Conservation (phyloP, 1,139 yeast species). For the Meyerozyma carpophila region DNA sequence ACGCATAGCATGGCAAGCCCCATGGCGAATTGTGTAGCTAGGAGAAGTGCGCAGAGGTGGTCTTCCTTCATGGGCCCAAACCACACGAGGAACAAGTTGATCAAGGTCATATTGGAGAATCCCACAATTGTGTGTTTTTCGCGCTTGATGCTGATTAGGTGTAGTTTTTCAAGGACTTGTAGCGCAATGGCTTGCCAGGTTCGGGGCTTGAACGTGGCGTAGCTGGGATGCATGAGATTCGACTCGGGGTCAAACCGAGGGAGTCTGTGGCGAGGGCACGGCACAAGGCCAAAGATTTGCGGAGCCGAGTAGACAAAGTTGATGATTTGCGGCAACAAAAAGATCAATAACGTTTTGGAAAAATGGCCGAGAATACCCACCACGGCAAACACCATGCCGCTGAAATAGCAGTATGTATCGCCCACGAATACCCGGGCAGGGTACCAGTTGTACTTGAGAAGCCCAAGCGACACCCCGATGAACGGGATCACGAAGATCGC, state of each 20-base stretch:
- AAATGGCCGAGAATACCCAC: constrained; percentile 96
- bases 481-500: constrained; percentile 79
- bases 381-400: constrained; percentile 98
- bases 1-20: constrained; percentile 65
- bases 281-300: constrained; percentile 77
- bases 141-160: constrained; percentile 46
- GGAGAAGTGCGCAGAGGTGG: constrained; percentile 52
- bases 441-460: constrained; percentile 77
- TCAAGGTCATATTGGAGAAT: constrained; percentile 80
- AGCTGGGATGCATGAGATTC: constrained; percentile 71
- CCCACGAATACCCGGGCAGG: constrained; percentile 96
- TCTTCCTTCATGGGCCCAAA: constrained; percentile 90
- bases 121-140: constrained; percentile 30
- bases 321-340: constrained; percentile 85
- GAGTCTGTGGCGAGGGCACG: constrained; percentile 93
- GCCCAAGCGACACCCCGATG: constrained; percentile 74
- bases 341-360: constrained; percentile 81
- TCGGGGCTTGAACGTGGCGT: constrained; percentile 21
- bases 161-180: constrained; percentile 32
- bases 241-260: constrained; percentile 68
- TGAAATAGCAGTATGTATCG: constrained; percentile 94
- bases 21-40: constrained; percentile 55
- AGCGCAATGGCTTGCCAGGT: constrained; percentile 23
- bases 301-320: constrained; percentile 88
- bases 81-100: constrained; percentile 77